Base-by-base conservation (phyloP, 768 basidiomycete species). In the Boletus edulis region DNA sequence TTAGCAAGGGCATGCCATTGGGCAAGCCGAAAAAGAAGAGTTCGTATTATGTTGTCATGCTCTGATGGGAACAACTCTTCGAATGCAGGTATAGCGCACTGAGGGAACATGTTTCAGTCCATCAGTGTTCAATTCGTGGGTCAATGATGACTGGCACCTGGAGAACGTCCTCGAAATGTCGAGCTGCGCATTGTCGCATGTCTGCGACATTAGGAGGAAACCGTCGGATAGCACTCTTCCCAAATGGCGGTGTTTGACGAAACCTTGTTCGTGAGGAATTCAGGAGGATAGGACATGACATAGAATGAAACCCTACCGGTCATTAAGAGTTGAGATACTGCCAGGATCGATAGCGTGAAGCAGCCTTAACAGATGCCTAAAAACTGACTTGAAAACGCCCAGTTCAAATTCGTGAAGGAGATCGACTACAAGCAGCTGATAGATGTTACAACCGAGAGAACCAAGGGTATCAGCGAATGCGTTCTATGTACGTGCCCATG, bases 141-240 rank as follows among this genome's bases (percentile, higher is more conserved):
- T 34, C 32, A 34, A 34, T 34, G 32, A 13, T 34, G 32, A 34
- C 3, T 13, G 32, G 32, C 32, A 62, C 78, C 69, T 79, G 77
- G 0, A 79, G 61, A 2, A 77, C 54, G 40, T 80, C 76, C 49
- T 79, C 75, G 49, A 73, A 79, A 39, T 80, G 72, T 0, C 73
- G 59, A 0, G 69, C 78, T 12, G 72, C 72, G 3, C 73, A 46
- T 29, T 73, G 67, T 39, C 70, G 72, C 67, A 75, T 68, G 11
- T 67, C 71, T 0, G 73, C 1, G 4, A 70, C 67, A 57, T 78
- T 75, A 0, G 40, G 54, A 15, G 59, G 47, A 46, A 79, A 79
- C 13, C 58, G 53, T 0, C 72, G 67, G 9, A 80, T 79, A 5
- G 34, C 18, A 47, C 32, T 34, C 32, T 34, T 34, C 32, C 32